Base-by-base conservation (phyloP, 257 asterid genomes). In the Salvia rosmarinus region DNA sequence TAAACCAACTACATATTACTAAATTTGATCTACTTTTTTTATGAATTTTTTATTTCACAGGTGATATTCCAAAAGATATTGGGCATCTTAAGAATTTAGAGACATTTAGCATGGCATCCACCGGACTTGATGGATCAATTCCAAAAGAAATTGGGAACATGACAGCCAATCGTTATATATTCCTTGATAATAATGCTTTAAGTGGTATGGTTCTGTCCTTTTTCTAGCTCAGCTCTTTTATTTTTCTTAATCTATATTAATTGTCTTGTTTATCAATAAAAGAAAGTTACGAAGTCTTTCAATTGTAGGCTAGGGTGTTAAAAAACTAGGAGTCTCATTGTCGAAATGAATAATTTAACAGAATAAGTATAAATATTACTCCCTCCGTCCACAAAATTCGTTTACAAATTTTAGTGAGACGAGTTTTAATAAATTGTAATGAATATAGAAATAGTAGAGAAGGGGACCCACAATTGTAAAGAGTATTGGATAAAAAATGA, bases 131-230 rank as follows among this genome's bases (percentile, higher is more conserved):
- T 60, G 49, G 67, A 35, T 35, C 49, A 37, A 35, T 60, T 17
- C 49, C 67, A 9, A 60, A 60, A 60, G 67, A 60, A 17, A 35
- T 60, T 60, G 49, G 67, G 30, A 60, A 60, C 14, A 3, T 60
- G 47, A 35, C 49, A 3, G 40, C 67, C 30, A 16, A 35, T 17
- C 30, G 2, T 16, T 2, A 0, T 4, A 35, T 60, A 16, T 16
- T 3, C 67, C 67, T 60, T 17, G 49, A 60, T 16, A 9, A 34
- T n/a, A 60, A 60, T 37, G 30, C 67, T 35, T 60, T 60, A 17
- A 60, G 16, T 17, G 67, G 67, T 60, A 60, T 16, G 66, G 1
- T 37, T 34, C 3, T 59, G 0, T 13, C 6, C 6, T 21, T 3
- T 3, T 23, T 10, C 11, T 50, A 16, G 6, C 25, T 6, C 23